Evolutionary conservation across 2,329 filamentous ascomycete species (phyloP).

Genomic region (Ophiocordyceps unilateralis): DNA sequence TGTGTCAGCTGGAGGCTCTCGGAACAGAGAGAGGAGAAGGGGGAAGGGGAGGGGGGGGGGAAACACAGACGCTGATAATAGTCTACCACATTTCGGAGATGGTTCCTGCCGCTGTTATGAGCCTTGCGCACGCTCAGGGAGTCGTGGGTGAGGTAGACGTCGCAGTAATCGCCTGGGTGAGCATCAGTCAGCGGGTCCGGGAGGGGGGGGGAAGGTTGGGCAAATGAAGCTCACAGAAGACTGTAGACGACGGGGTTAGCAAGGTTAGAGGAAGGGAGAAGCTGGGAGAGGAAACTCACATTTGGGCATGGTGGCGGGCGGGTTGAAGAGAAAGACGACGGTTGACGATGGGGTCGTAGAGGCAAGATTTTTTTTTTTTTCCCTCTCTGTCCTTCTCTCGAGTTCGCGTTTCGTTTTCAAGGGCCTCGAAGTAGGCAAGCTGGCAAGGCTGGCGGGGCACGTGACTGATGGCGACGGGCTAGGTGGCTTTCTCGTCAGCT

Average conservation of each 20-base stretch:
- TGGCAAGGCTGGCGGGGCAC: too few species aligned
- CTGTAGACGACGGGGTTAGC: constrained; percentile 10
- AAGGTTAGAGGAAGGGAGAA: constrained; percentile 10
- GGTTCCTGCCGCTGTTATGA: constrained; percentile 92
- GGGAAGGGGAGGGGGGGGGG: not conserved
- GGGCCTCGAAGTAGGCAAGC: too few species aligned
- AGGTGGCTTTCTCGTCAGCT: too few species aligned
- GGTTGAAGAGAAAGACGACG: too few species aligned
- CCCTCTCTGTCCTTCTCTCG: too few species aligned
- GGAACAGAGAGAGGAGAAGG: too few species aligned
- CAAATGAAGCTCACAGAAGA: constrained; percentile 9
- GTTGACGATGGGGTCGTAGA: too few species aligned
- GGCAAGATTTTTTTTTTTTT: too few species aligned
- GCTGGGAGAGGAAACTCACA: constrained; percentile 41
- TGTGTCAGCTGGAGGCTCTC: too few species aligned
- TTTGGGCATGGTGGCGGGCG: constrained; percentile 62
- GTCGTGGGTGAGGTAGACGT: constrained; percentile 99
- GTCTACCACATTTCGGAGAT: constrained; percentile 91
- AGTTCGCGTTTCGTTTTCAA: too few species aligned
- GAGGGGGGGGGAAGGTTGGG: not conserved
- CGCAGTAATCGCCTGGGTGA: constrained; percentile 72
- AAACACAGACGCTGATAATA: constrained; percentile 74
- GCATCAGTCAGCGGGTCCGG: constrained; percentile 9
- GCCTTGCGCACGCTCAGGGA: constrained; percentile 99
- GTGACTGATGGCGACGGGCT: too few species aligned